Evolutionary conservation across 352 stramenopile species (phyloP).

Genomic region (Phytopythium cucurbitacearum): DNA sequence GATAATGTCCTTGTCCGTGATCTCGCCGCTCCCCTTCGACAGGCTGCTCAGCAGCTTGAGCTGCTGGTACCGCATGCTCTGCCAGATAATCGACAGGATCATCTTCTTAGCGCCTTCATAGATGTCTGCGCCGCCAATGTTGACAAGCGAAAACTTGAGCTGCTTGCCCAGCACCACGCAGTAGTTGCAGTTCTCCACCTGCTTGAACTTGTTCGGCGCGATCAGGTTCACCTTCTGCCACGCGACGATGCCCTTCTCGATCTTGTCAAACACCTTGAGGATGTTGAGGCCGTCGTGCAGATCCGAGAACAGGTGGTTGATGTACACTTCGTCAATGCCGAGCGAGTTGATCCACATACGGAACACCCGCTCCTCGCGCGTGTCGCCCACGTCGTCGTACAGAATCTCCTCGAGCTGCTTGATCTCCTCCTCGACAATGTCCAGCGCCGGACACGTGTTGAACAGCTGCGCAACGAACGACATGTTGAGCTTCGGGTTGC

Average conservation of each 20-base stretch:
- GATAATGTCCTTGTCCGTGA: constrained; percentile 83
- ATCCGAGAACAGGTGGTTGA: constrained; percentile 90
- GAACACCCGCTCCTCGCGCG: constrained; percentile 86
- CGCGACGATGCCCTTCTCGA: constrained; percentile 84
- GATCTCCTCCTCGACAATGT: constrained; percentile 78
- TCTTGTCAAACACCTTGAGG: constrained; percentile 88
- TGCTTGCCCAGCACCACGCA: constrained; percentile 86
- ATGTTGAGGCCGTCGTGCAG: constrained; percentile 86
- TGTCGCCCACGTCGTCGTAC: constrained; percentile 85
- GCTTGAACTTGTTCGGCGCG: constrained; percentile 88
- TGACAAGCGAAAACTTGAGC: constrained; percentile 87
- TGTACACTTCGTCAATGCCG: constrained; percentile 83
- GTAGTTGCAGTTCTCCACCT: constrained; percentile 90
- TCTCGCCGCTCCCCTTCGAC: constrained; percentile 36
- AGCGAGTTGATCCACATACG: constrained; percentile 94
- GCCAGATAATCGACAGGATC: constrained; percentile 92
- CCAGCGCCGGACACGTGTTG: constrained; percentile 87
- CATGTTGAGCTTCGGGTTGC: constrained; percentile 92
- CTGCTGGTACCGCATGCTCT: constrained; percentile 92
- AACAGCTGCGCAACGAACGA: constrained; percentile 89
- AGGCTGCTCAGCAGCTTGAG: constrained; percentile 79
- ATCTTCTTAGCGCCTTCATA: constrained; percentile 92
- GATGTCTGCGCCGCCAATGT: constrained; percentile 90
- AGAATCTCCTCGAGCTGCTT: constrained; percentile 85
- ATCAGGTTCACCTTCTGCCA: constrained; percentile 89